Evolutionary conservation across 1,284 basidiomycete genomes (phyloP).

Genomic region (Sporisorium graminicola): DNA sequence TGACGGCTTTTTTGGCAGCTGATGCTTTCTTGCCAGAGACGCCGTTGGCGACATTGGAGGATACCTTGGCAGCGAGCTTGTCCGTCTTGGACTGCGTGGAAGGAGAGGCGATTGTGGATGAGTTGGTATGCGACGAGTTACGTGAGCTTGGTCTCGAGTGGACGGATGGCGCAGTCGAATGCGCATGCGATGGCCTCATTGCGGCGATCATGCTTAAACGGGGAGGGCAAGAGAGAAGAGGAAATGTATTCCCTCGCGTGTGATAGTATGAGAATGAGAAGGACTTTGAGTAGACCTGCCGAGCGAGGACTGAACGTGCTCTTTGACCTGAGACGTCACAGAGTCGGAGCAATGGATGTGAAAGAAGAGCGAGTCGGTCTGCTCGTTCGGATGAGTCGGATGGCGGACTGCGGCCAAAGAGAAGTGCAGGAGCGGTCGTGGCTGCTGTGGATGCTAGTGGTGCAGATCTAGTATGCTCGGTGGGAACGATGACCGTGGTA

Average conservation of each 20-base stretch:
- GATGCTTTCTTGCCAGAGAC: slow-evolving; percentile 48
- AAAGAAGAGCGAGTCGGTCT: background rate
- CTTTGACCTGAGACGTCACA: no score
- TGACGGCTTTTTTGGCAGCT: slow-evolving; percentile 30
- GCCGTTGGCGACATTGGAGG: slow-evolving; percentile 30
- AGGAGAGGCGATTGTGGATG: slow-evolving; percentile 37
- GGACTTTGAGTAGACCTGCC: background rate
- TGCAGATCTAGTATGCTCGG: slow-evolving; percentile 11
- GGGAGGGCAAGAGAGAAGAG: background rate
- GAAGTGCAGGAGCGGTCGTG: background rate
- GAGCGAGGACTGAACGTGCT: no score
- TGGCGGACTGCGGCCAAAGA: background rate
- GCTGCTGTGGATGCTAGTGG: slow-evolving; percentile 1
- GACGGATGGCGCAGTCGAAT: slow-evolving; percentile 41
- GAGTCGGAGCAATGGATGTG: no score
- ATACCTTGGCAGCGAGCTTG: slow-evolving; percentile 33
- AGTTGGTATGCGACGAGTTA: slow-evolving; percentile 37
- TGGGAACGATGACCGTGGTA: slow-evolving; percentile 10
- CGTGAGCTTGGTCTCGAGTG: slow-evolving; percentile 54
- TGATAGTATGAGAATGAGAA: background rate
- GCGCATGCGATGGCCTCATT: slow-evolving; percentile 54
- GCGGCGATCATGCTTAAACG: slow-evolving; percentile 56
- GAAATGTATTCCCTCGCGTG: background rate
- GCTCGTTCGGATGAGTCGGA: background rate
- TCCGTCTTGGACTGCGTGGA: slow-evolving; percentile 35